These are phyloP conservation scores for Bremia lactucae DNA, from an alignment of 352 stramenopile genomes.

Conservation along the genomic window DNA sequence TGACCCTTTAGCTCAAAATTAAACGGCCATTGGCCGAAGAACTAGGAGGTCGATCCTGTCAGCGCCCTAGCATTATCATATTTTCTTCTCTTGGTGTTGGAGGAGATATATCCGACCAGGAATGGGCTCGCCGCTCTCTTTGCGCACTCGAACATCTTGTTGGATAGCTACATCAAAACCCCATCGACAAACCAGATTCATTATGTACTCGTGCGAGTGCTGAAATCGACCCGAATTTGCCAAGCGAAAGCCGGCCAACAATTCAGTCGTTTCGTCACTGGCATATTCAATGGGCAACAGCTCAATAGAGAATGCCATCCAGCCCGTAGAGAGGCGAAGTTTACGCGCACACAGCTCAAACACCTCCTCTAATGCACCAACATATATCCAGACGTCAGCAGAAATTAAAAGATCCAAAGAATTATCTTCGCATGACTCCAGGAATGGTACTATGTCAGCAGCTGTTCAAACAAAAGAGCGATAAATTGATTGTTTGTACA, in stretches of 20 bases:
- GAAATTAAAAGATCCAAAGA: slow-evolving; percentile 60
- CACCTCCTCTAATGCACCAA: slow-evolving; percentile 56
- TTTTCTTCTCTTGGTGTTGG: no score
- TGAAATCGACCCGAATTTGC: slow-evolving; percentile 68
- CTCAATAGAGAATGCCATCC: slow-evolving; percentile 69
- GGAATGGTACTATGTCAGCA: slow-evolving; percentile 43
- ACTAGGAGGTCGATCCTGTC: no score
- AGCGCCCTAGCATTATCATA: no score
- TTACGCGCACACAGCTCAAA: slow-evolving; percentile 39
- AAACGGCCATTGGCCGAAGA: no score
- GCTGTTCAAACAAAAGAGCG: slow-evolving; percentile 18
- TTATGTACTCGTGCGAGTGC: slow-evolving; percentile 60
- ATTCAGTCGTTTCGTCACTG: slow-evolving; percentile 1
- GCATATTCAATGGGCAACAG: slow-evolving; percentile 14
- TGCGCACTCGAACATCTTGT: slow-evolving; percentile 45
- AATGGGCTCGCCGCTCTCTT: slow-evolving; percentile 67
- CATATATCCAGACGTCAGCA: slow-evolving; percentile 82
- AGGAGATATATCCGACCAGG: slow-evolving; percentile 52
- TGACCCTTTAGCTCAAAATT: no score
- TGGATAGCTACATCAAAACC: slow-evolving; percentile 33
- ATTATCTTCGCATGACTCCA: slow-evolving; percentile 26
- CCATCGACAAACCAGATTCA: slow-evolving; percentile 18
- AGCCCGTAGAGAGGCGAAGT: slow-evolving; percentile 25
- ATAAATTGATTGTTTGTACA: no score
- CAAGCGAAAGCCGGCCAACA: slow-evolving; percentile 29